Evolutionary conservation across 129 eudicot species (phyloP).

Genomic region (Artemisia argyi): DNA sequence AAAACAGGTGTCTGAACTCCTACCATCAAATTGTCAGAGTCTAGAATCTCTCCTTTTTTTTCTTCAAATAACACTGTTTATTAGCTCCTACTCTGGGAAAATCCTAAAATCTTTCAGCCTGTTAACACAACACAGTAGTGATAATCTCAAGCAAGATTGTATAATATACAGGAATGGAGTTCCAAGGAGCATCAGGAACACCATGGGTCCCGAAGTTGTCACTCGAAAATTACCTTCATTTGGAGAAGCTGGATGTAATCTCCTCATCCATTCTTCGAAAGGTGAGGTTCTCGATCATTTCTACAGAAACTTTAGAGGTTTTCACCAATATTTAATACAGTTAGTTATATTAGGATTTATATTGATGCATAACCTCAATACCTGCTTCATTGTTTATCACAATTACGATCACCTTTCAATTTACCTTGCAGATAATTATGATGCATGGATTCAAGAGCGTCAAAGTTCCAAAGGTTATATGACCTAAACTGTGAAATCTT

Average conservation of each 20-base stretch:
- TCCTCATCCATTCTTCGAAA: conserved; percentile 23
- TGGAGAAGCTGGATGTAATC: conserved; percentile 33
- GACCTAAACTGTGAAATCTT: conserved; percentile 6
- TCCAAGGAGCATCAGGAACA: conserved; percentile 24
- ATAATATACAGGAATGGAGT: conserved; percentile 28
- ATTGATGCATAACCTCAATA: neutral
- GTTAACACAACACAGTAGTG: neutral
- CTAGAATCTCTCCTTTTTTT: too few species aligned
- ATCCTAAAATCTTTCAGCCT: neutral
- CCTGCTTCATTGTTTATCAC: conserved; percentile 3
- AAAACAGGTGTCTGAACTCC: too few species aligned
- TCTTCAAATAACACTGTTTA: too few species aligned
- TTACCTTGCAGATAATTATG: conserved; percentile 30
- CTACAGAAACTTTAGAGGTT: too few species aligned
- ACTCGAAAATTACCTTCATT: conserved; percentile 34
- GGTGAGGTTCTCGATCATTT: conserved; percentile 13
- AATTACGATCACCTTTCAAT: neutral
- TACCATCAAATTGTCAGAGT: too few species aligned
- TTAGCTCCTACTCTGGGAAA: too few species aligned
- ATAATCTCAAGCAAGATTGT: neutral
- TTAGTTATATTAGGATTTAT: neutral
- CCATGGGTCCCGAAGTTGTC: conserved; percentile 30
- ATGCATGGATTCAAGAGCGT: conserved; percentile 40
- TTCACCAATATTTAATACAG: neutral
- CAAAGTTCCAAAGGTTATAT: conserved; percentile 34